A percentile compares a stretch with the other conserved stretches of the same genome.
Evolutionary conservation across 768 basidiomycete species (phyloP).

Genomic region (Naematelia aurantialba): DNA sequence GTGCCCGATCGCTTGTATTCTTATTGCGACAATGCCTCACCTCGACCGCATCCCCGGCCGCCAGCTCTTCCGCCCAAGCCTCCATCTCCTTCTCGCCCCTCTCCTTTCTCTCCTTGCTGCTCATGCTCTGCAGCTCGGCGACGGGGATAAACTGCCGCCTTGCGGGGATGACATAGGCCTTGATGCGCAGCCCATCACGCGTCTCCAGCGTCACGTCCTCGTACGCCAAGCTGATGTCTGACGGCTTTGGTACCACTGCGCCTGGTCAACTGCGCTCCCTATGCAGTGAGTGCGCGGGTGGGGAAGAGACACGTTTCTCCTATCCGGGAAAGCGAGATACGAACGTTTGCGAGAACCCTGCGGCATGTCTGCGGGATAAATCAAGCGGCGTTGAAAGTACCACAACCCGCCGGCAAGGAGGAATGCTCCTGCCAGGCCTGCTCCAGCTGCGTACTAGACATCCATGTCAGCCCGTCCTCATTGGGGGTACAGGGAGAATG

Average conservation of each 20-base stretch:
- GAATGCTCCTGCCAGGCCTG: constrained; percentile 15
- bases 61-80: constrained; percentile 48
- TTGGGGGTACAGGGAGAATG: background rate
- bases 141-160: constrained; percentile 54
- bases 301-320: background rate
- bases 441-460: constrained; percentile 32
- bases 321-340: constrained; percentile 12
- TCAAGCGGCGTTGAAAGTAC: constrained; percentile 81
- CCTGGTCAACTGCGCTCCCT: background rate
- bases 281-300: background rate
- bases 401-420: constrained; percentile 59
- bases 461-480: background rate
- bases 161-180: constrained; percentile 73
- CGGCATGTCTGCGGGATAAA: constrained; percentile 81
- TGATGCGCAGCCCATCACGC: constrained; percentile 66
- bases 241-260: constrained; percentile 68
- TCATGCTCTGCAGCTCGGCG: constrained; percentile 21
- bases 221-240: constrained; percentile 68
- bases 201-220: constrained; percentile 70
- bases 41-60: constrained; percentile 57
- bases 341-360: constrained; percentile 73
- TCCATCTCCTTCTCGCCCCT: constrained; percentile 39
- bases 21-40: too few relatives aligned
- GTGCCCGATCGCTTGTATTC: too few relatives aligned
- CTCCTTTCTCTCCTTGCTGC: constrained; percentile 39